Percentiles rank a stretch among this genome's conserved stretches.
Evolutionary conservation across 495 filamentous ascomycete genomes (phyloP).

Genomic region (Penicillium robsamsonii): DNA sequence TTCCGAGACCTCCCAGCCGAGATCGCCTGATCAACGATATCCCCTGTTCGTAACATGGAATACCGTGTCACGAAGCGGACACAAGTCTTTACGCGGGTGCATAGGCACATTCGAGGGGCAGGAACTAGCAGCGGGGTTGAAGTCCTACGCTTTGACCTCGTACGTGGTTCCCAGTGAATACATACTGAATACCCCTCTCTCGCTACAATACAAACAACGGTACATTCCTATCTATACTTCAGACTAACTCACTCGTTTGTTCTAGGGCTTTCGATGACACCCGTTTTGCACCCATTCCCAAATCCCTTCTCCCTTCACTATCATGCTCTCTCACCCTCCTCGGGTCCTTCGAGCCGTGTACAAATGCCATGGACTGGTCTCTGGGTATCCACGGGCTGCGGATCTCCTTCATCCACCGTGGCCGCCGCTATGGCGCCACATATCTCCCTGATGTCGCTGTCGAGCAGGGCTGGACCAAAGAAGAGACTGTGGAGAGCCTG

Average conservation of each 20-base stretch:
- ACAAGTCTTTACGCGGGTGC: conserved; percentile 79
- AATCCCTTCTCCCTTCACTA: conserved; percentile 64
- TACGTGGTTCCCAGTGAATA: conserved; percentile 38
- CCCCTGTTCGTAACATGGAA: conserved; percentile 98
- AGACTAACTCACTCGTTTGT: not conserved
- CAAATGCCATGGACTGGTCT: conserved; percentile 77
- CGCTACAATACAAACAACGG: not conserved
- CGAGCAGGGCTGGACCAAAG: conserved; percentile 95
- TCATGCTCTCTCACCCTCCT: conserved; percentile 72
- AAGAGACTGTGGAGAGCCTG: conserved; percentile 82
- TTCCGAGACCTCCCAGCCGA: conserved; percentile 22
- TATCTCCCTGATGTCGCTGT: conserved; percentile 89
- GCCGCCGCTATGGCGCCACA: conserved; percentile 63
- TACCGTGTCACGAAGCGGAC: conserved; percentile 57
- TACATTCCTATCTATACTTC: not conserved
- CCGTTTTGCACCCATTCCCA: conserved; percentile 74
- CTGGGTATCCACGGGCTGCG: conserved; percentile 81
- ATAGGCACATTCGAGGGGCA: conserved; percentile 93
- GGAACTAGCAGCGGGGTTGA: conserved; percentile 67
- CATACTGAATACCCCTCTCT: no score
- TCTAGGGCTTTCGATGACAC: conserved; percentile 79
- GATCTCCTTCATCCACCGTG: conserved; percentile 68
- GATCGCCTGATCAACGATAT: conserved; percentile 31
- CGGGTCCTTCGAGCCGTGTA: conserved; percentile 70
- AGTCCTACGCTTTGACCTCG: conserved; percentile 82